Percentiles rank a stretch among this genome's conserved stretches.
Evolutionary conservation across 2,329 filamentous ascomycete species (phyloP).

Genomic region (Fonsecaea nubica): DNA sequence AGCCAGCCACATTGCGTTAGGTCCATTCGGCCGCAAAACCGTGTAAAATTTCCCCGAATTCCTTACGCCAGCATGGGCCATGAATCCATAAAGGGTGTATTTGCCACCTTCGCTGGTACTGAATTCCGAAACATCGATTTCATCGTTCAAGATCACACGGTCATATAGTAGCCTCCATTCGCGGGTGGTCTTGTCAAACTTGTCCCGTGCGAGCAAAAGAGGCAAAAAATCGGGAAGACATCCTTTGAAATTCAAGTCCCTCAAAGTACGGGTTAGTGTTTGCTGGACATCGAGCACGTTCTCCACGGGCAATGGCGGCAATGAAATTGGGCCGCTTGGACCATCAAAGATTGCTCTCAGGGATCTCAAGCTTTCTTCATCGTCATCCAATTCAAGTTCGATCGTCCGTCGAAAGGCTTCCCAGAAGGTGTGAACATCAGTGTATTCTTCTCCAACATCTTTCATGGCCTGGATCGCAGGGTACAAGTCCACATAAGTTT

Average conservation of each 20-base stretch:
- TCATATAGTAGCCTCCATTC: conserved; percentile 65
- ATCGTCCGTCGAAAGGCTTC: conserved; percentile 59
- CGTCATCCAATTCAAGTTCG: conserved; percentile 59
- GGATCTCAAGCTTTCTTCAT: conserved; percentile 46
- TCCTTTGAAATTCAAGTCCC: conserved; percentile 23
- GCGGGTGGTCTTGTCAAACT: conserved; percentile 60
- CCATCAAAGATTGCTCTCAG: conserved; percentile 58
- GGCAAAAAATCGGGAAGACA: conserved; percentile 58
- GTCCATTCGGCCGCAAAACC: conserved; percentile 64
- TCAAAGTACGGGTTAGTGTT: conserved; percentile 36
- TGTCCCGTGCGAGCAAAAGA: conserved; percentile 64
- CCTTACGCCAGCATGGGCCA: conserved; percentile 65
- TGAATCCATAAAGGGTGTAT: conserved; percentile 66
- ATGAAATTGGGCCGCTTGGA: conserved; percentile 28
- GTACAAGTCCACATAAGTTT: conserved; percentile 51
- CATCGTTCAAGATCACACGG: conserved; percentile 63
- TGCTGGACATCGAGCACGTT: conserved; percentile 48
- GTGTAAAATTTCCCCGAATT: conserved; percentile 66
- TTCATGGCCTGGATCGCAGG: conserved; percentile 50
- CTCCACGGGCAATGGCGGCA: conserved; percentile 47
- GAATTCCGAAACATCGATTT: conserved; percentile 54
- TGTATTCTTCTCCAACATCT: conserved; percentile 53
- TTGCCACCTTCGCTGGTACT: conserved; percentile 47
- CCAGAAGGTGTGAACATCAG: conserved; percentile 63
- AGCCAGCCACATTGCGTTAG: conserved; percentile 63